Conservation (phyloP, 2,329 filamentous ascomycete genomes). For the Furcasterigmium sp. region DNA sequence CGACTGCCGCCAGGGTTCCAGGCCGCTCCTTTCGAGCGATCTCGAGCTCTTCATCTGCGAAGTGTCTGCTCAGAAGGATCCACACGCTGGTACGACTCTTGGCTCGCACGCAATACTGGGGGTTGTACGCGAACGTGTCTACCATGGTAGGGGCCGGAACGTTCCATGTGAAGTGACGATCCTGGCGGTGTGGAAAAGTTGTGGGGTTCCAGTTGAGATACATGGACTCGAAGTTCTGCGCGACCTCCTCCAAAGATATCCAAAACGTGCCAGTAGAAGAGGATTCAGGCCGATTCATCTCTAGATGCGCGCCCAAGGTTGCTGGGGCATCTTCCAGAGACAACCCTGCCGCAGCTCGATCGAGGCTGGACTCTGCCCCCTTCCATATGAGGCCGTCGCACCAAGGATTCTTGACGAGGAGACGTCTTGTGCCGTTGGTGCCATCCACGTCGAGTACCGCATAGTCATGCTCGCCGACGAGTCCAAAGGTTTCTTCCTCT, state of each 20-base stretch:
- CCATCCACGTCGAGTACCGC: constrained; percentile 76
- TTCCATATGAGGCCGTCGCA: constrained; percentile 74
- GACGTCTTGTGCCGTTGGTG: constrained; percentile 52
- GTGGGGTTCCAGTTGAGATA: constrained; percentile 97
- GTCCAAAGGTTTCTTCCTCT: constrained; percentile 74
- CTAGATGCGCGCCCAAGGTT: constrained; percentile 1
- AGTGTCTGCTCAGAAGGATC: constrained; percentile 83
- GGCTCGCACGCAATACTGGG: constrained; percentile 66
- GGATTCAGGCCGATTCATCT: constrained; percentile 14
- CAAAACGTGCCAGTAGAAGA: constrained; percentile 74
- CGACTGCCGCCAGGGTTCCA: constrained; percentile 35
- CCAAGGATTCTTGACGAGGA: constrained; percentile 96
- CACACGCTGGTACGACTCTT: constrained; percentile 61
- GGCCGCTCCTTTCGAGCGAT: constrained; percentile 40
- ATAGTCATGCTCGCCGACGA: constrained; percentile 91
- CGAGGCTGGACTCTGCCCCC: constrained; percentile 21
- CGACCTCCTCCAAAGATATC: constrained; percentile 83
- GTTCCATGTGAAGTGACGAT: constrained; percentile 87
- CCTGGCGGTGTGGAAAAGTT: constrained; percentile 75
- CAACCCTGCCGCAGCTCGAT: constrained; percentile 6
- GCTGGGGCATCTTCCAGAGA: constrained; percentile 12
- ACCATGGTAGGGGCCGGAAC: constrained; percentile 44
- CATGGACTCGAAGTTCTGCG: constrained; percentile 90
- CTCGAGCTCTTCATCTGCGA: constrained; percentile 61
- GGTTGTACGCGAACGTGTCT: constrained; percentile 58